A percentile compares a stretch with the other conserved stretches of the same genome.
Evolutionary conservation across 345 rosid species (phyloP).

Genomic region (Hibiscus trionum): DNA sequence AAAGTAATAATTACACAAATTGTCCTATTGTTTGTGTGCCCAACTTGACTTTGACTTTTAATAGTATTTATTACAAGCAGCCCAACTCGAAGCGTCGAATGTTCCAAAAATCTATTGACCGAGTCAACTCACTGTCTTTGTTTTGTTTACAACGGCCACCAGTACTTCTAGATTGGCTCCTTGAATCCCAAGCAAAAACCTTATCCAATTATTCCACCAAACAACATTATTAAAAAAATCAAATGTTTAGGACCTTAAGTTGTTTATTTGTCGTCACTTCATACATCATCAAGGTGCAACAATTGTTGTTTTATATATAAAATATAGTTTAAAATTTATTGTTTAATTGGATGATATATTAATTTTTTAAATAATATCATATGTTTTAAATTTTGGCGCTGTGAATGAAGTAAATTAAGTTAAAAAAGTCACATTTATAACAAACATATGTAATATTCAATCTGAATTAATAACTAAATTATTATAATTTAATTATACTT

Average conservation of each 20-base stretch:
- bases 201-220: background rate
- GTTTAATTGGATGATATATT: too few relatives aligned
- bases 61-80: background rate
- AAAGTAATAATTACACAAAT: background rate
- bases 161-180: background rate
- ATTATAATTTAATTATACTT: too few relatives aligned
- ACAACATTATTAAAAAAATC: background rate
- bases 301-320: too few relatives aligned
- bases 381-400: too few relatives aligned
- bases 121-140: background rate
- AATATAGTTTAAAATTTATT: too few relatives aligned
- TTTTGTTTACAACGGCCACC: background rate
- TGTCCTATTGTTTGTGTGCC: background rate
- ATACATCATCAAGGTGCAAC: background rate
- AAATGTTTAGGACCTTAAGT: background rate
- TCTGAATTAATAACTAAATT: too few relatives aligned
- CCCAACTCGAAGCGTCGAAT: background rate
- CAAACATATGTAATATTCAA: too few relatives aligned
- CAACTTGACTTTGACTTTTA: background rate
- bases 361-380: too few relatives aligned
- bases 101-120: background rate
- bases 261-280: background rate
- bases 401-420: too few relatives aligned
- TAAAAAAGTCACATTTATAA: too few relatives aligned
- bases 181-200: background rate